Conservation (phyloP, 2,329 filamentous ascomycete species). For the Coleophoma eucalyptorum region DNA sequence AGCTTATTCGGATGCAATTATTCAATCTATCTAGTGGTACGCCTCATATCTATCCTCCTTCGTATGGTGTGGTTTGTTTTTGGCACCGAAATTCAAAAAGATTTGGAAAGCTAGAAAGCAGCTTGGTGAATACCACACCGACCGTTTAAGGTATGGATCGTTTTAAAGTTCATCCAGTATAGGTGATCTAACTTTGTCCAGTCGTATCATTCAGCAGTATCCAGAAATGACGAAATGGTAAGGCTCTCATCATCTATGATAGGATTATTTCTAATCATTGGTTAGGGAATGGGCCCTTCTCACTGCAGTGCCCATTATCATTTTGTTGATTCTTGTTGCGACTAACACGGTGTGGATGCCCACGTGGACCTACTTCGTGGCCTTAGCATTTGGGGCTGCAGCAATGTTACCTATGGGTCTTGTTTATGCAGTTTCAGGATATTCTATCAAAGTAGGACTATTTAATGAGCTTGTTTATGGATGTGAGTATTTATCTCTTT, state of each 20-base stretch:
- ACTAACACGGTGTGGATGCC: not conserved
- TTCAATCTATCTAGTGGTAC: not conserved
- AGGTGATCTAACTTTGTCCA: not conserved
- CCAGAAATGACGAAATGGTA: not conserved
- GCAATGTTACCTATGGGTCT: constrained; percentile 1
- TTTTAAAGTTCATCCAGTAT: not conserved
- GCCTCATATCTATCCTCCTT: not conserved
- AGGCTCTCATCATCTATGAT: not conserved
- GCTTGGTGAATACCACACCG: not conserved
- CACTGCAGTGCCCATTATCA: not conserved
- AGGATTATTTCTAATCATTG: not conserved
- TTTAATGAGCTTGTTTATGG: constrained; percentile 1
- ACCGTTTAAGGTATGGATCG: not conserved
- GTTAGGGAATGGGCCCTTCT: not conserved
- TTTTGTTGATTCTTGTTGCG: not conserved
- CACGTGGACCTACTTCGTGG: not conserved
- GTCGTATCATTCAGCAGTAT: not conserved
- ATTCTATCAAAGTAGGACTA: not conserved
- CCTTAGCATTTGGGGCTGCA: not conserved
- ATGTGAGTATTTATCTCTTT: not conserved
- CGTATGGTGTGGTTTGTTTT: not conserved
- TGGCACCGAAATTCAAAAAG: not conserved
- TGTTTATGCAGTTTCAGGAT: not conserved
- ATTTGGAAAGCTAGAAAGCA: not conserved
- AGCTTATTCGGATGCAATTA: not conserved